Base-by-base conservation (phyloP, 164 flowering plant genomes). In the Dillenia suffruticosa region DNA sequence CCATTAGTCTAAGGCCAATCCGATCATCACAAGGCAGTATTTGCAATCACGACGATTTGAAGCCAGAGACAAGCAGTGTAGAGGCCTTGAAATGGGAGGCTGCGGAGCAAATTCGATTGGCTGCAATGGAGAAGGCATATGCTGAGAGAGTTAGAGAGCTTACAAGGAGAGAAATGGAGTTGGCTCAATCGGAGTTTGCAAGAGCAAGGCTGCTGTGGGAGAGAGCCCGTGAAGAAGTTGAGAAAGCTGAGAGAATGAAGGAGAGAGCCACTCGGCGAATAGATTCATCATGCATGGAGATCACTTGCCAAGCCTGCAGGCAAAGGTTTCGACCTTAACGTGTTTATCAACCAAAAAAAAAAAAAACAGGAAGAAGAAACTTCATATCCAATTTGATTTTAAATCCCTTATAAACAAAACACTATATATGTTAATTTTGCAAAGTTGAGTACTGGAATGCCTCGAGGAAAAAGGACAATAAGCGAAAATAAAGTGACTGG, bases 121-220 rank as follows among this genome's bases (percentile, higher is more conserved):
- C 98, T 5, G 81, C 91, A 0, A 72, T 83, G 55, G 98, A 94
- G 67, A 94, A 83, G 75, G 96, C 97, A 15, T 89, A 94, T 46
- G 97, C 98, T 7, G 98, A 94, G 84, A 70, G 88, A 15, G 84
- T 90, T 61, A 77, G 89, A 65, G 98, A 90, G 79, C 80, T 90
- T 44, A 82, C 96, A 8, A 75, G 84, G 76, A 59, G 83, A 65
- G 98, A 94, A 71, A 94, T 90, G 86, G 96, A 90, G 81, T 48
- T 86, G 71, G 98, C 98, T 3, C 91, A 94, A 66, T 75, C 88
- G 2, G 98, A 94, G 61, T 88, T 94, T 51, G 79, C 92, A 9
- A 74, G 87, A 2, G 98, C 98, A 3, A 79, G 90, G 63, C 74
- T 68, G 17, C 64, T 88, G 79, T 87, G 98, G 97, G 88, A 90